Evolutionary conservation across 1,139 yeast species (phyloP).

Genomic region (Hemisphaericaspora lyxosophila): DNA sequence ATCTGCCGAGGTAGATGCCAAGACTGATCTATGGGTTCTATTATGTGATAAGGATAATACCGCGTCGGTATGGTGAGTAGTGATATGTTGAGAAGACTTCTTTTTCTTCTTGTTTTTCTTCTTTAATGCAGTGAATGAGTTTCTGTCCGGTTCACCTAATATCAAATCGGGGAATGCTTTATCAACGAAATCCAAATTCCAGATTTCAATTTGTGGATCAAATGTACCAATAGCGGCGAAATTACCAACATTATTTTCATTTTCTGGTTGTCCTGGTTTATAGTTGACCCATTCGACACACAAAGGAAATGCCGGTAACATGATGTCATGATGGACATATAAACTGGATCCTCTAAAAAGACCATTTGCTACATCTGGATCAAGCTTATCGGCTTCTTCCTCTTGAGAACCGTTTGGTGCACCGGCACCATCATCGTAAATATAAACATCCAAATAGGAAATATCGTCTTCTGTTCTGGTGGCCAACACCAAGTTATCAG

Average conservation of each 20-base stretch:
- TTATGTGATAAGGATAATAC: conserved; percentile 86
- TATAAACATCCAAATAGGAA: conserved; percentile 87
- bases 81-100: conserved; percentile 54
- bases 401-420: conserved; percentile 65
- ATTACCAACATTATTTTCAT: conserved; percentile 61
- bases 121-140: conserved; percentile 39
- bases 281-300: conserved; percentile 95
- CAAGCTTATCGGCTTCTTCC: conserved; percentile 61
- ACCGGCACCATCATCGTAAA: conserved; percentile 93
- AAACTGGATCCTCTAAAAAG: conserved; percentile 69
- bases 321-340: conserved; percentile 93
- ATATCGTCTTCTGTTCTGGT: conserved; percentile 96
- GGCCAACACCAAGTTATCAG: conserved; percentile 85
- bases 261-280: conserved; percentile 50
- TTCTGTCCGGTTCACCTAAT: conserved; percentile 72
- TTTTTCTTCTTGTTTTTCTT: conserved; percentile 53
- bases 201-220: conserved; percentile 94
- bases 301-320: conserved; percentile 96
- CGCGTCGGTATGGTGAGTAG: conserved; percentile 91
- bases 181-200: conserved; percentile 92
- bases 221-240: conserved; percentile 96
- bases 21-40: conserved; percentile 74
- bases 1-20: conserved; percentile 95
- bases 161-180: conserved; percentile 94
- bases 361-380: conserved; percentile 68